Conservation (phyloP, 2,329 filamentous ascomycete genomes). For the Penicillium sp. region DNA sequence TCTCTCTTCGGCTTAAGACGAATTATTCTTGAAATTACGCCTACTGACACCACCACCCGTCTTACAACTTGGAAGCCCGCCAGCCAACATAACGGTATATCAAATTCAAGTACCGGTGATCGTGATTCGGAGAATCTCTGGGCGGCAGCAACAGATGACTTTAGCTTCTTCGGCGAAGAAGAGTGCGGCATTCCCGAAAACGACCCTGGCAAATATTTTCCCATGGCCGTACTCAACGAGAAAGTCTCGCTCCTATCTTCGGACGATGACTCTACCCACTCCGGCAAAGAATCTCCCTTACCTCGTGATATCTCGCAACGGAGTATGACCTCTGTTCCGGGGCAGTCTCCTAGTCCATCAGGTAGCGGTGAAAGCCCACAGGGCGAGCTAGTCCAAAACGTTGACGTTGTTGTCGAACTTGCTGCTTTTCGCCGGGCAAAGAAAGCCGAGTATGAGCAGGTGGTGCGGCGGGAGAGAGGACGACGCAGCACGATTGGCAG, state of each 20-base stretch:
- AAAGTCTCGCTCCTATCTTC: conserved; percentile 48
- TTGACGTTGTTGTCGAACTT: conserved; percentile 60
- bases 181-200: conserved; percentile 57
- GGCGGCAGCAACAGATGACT: conserved; percentile 63
- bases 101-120: conserved; percentile 63
- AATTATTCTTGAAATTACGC: conserved; percentile 61
- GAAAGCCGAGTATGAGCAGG: conserved; percentile 54
- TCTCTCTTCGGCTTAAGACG: conserved; percentile 59
- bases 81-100: conserved; percentile 51
- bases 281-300: conserved; percentile 19
- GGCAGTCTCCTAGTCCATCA: conserved; percentile 3
- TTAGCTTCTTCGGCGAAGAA: conserved; percentile 64
- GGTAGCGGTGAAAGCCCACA: conserved; percentile 6
- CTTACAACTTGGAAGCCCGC: conserved; percentile 44
- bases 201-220: conserved; percentile 50
- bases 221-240: conserved; percentile 47
- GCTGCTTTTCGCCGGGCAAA: conserved; percentile 58
- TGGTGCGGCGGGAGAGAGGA: conserved; percentile 30
- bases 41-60: conserved; percentile 29
- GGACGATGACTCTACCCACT: conserved; percentile 32
- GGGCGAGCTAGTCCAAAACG: conserved; percentile 21
- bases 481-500: conserved; percentile 32
- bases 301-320: conserved; percentile 14
- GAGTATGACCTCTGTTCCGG: conserved; percentile 6
- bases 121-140: conserved; percentile 63